Evolutionary conservation across 139 green algal genomes (phyloP).

Genomic region (Closterium sp.): DNA sequence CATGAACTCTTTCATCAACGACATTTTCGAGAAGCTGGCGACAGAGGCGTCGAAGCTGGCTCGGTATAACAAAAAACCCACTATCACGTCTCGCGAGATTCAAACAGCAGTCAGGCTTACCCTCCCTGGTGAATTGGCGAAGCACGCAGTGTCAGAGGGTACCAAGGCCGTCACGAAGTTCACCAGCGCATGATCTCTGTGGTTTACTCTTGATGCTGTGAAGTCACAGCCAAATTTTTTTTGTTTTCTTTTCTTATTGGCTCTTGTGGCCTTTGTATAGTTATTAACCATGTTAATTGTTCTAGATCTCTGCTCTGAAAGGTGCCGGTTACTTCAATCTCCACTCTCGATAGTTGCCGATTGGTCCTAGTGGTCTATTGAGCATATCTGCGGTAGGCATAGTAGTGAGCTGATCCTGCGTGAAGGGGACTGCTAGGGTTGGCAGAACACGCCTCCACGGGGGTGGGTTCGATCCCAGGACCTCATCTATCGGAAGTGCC

Average conservation of each 20-base stretch:
- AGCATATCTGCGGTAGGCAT: too few relatives aligned
- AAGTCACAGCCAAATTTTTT: background rate
- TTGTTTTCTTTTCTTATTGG: background rate
- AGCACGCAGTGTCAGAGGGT: constrained; percentile 83
- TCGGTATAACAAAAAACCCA: constrained; percentile 82
- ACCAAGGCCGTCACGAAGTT: constrained; percentile 80
- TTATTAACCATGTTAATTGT: background rate
- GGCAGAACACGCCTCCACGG: too few relatives aligned
- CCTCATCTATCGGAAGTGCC: too few relatives aligned
- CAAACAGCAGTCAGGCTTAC: constrained; percentile 79
- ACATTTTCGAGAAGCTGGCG: constrained; percentile 90
- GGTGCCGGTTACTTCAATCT: too few relatives aligned
- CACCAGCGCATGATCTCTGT: constrained; percentile 28
- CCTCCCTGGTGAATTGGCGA: constrained; percentile 78
- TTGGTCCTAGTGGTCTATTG: too few relatives aligned
- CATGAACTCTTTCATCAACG: constrained; percentile 95
- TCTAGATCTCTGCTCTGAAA: too few relatives aligned
- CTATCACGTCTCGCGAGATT: constrained; percentile 75
- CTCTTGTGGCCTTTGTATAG: background rate
- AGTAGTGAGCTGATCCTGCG: too few relatives aligned
- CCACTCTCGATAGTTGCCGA: too few relatives aligned
- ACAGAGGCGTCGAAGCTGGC: constrained; percentile 72
- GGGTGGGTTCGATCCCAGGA: too few relatives aligned
- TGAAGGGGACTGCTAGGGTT: too few relatives aligned
- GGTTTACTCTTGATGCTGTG: background rate